Evolutionary conservation across 1,284 basidiomycete genomes (phyloP).

Genomic region (Ceratorhiza oryzae-sativae): DNA sequence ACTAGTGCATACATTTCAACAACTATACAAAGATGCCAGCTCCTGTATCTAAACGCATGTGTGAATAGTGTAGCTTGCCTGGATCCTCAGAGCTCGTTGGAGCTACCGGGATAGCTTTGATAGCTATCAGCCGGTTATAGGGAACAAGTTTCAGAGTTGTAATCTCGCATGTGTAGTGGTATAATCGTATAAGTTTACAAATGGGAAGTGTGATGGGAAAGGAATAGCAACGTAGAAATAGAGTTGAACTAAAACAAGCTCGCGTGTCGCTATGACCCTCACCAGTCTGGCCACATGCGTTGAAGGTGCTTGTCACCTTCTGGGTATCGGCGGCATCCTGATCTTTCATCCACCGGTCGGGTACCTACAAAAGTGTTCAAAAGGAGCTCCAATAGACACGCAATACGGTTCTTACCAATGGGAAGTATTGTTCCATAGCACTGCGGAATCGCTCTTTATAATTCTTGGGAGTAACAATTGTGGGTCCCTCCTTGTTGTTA

Average conservation of each 20-base stretch:
- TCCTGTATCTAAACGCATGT: too few relatives aligned
- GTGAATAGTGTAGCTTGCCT: too few relatives aligned
- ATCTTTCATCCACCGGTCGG: constrained; percentile 88
- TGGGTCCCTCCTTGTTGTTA: constrained; percentile 80
- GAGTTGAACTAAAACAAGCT: not conserved
- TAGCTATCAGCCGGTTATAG: too few relatives aligned
- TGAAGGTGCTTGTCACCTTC: constrained; percentile 62
- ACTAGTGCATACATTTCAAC: too few relatives aligned
- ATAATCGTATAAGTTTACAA: constrained; percentile 8
- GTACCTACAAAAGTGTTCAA: constrained; percentile 60
- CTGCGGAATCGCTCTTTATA: constrained; percentile 88
- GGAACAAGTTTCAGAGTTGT: not conserved
- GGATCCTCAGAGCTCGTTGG: too few relatives aligned
- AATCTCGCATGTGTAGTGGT: constrained; percentile 6
- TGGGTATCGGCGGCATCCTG: constrained; percentile 72
- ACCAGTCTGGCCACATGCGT: constrained; percentile 56
- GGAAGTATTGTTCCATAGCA: constrained; percentile 93
- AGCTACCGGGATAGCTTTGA: too few relatives aligned
- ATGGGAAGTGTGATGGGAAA: not conserved
- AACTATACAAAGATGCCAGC: too few relatives aligned
- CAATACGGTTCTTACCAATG: constrained; percentile 61
- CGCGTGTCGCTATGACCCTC: not conserved
- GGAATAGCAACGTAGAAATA: not conserved
- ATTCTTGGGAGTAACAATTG: constrained; percentile 86
- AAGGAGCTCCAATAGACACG: constrained; percentile 14